Percentiles rank a stretch among this genome's conserved stretches.
These are phyloP conservation scores for Tolypocladium nubicola DNA, from an alignment of 2,329 filamentous ascomycete species.

Conservation along the genomic window DNA sequence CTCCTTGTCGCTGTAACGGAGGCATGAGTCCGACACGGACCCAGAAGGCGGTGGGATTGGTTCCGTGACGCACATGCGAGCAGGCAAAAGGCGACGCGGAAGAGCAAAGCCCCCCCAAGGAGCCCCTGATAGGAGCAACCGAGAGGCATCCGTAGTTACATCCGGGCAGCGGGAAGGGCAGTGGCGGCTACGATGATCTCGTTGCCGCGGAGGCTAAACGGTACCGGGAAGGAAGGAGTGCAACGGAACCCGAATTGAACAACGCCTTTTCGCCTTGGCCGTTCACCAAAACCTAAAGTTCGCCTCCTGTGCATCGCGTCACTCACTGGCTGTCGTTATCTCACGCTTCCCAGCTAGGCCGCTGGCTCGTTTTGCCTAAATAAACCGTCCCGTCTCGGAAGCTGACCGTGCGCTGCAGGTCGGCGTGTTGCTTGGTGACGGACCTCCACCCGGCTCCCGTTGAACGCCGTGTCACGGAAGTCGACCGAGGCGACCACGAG, in stretches of 20 bases:
- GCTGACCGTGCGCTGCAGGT: conserved; percentile 3
- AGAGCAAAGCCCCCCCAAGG: background rate
- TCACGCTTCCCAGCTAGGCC: background rate
- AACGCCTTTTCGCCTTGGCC: background rate
- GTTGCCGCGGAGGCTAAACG: background rate
- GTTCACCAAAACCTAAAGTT: background rate
- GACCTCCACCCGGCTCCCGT: background rate
- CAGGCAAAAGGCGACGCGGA: background rate
- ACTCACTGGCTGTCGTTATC: background rate
- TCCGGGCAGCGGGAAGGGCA: background rate
- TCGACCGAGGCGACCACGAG: conserved; percentile 4
- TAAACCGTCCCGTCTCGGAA: conserved; percentile 2
- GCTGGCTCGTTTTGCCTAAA: background rate
- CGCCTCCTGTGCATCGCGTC: background rate
- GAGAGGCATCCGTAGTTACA: background rate
- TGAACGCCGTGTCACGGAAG: conserved; percentile 3
- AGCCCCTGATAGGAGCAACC: background rate
- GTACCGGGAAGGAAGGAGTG: background rate
- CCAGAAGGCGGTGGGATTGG: background rate
- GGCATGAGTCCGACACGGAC: background rate
- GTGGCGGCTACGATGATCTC: background rate
- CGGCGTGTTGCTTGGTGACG: background rate
- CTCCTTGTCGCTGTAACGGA: background rate
- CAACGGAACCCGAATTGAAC: background rate
- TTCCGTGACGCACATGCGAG: background rate